phyloP scores from a whole-genome alignment of 257 asterid species.

The Nicotiana noctiflora region DNA sequence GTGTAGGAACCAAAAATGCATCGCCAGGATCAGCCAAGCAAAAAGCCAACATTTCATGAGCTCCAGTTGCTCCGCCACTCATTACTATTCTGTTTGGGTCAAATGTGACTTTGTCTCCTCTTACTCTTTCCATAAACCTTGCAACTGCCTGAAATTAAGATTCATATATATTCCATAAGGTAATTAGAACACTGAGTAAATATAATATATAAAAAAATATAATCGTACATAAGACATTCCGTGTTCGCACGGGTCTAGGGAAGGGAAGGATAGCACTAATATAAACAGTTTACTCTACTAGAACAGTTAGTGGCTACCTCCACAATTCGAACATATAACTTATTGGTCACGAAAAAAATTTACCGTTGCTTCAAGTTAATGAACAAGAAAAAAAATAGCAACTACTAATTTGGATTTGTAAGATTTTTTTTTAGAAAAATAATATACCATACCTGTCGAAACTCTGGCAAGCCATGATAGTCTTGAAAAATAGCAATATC shows the following conservation, averaged over 20 bases:
- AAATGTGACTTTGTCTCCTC: slow-evolving; percentile 61
- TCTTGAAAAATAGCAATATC: slow-evolving; percentile 62
- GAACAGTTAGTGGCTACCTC: fast-evolving
- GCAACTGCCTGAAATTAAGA: slow-evolving; percentile 61
- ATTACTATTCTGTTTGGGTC: slow-evolving; percentile 68
- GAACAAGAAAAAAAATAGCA: background rate
- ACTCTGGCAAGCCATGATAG: slow-evolving; percentile 71
- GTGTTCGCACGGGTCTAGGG: fast-evolving
- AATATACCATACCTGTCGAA: slow-evolving; percentile 46
- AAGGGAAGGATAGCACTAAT: too few species aligned
- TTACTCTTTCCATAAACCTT: slow-evolving; percentile 69
- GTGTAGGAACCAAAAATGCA: slow-evolving; percentile 76
- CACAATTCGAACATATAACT: fast-evolving
- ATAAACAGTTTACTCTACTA: too few species aligned
- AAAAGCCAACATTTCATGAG: slow-evolving; percentile 71
- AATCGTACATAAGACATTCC: too few species aligned
- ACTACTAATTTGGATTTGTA: background rate
- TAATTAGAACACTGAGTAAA: background rate
- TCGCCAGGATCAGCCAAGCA: slow-evolving; percentile 88
- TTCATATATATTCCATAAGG: too few species aligned
- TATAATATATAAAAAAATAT: too few species aligned
- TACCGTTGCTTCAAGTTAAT: too few species aligned
- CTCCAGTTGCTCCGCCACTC: slow-evolving; percentile 95
- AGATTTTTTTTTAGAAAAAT: background rate
- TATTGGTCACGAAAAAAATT: too few species aligned